phyloP scores from a whole-genome alignment of 805 yeast genomes.

The Nakazawaea pomicola region DNA sequence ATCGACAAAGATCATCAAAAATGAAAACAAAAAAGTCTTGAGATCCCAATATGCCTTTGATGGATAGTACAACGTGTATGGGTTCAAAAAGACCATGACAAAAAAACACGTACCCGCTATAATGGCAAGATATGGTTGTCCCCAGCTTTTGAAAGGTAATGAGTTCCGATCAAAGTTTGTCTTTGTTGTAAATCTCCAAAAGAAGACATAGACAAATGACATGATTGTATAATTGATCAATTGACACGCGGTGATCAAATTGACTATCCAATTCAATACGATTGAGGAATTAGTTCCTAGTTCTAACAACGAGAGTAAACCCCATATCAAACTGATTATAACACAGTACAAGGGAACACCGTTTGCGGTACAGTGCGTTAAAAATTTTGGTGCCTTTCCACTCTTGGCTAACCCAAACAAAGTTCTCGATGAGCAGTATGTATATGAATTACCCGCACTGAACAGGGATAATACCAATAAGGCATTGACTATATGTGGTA shows the following conservation, averaged over 20 bases:
- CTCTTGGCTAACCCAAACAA: constrained; percentile 65
- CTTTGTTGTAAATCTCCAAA: constrained; percentile 46
- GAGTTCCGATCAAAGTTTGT: constrained; percentile 32
- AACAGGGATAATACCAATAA: constrained; percentile 70
- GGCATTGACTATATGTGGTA: constrained; percentile 78
- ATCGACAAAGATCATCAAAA: constrained; percentile 63
- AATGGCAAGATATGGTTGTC: constrained; percentile 55
- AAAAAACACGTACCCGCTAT: constrained; percentile 41
- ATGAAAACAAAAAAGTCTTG: constrained; percentile 63
- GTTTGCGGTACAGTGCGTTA: constrained; percentile 52
- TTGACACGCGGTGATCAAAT: constrained; percentile 42
- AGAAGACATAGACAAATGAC: constrained; percentile 36
- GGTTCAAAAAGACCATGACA: constrained; percentile 55
- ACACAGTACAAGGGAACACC: constrained; percentile 69
- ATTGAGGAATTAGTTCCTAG: constrained; percentile 28
- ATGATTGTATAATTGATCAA: constrained; percentile 42
- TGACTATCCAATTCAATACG: constrained; percentile 41
- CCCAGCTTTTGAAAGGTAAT: constrained; percentile 49
- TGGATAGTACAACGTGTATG: constrained; percentile 66
- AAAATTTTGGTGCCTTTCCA: constrained; percentile 70
- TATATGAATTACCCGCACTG: constrained; percentile 80
- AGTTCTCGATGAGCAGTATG: constrained; percentile 65
- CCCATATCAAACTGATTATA: constrained; percentile 43
- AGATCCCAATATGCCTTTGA: constrained; percentile 55
- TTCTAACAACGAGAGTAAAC: constrained; percentile 56